Base-by-base conservation (phyloP, 306 rosid species). In the Corylus avellana region DNA sequence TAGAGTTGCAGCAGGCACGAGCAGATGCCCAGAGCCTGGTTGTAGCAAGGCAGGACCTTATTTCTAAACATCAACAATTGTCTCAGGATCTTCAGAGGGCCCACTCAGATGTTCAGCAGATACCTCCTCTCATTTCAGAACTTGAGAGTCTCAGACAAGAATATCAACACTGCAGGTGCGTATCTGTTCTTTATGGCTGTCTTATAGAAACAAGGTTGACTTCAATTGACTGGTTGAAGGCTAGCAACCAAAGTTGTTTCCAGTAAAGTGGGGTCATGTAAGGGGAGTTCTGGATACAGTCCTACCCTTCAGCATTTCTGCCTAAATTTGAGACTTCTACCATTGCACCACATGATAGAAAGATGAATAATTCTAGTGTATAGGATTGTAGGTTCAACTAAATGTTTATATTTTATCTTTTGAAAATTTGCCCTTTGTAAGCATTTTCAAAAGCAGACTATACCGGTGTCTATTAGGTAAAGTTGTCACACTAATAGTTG, bases 81-180 rank as follows among this genome's bases (percentile, higher is more conserved):
- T 74, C 70, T 83, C 93, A 90, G 78, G 98, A 95, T 75, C 91
- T 92, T 83, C 97, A 87, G 79, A 89, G 97, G 86, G 88, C 88
- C 17, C 98, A 95, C 70, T 48, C 57, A 3, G 98, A 95, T 29
- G 94, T 86, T 66, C 93, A 87, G 86, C 96, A 90, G 84, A 81
- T 95, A 78, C 98, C 97, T 6, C 94, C 85, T 66, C 84, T 92
- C 18, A 79, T 92, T 54, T 22, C 91, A 9, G 97, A 91, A 83
- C 91, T 95, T 50, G 98, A 95, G 22, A 77, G 81, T 47, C 95
- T 90, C 75, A 85, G 97, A 80, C 94, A 90, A 84, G 98, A 95
- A 64, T 92, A 95, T 86, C 97, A 95, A 86, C 97, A 87, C 78
- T 91, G 97, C 93, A 90, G 97, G 98, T 91, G 80, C 4, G 77